A percentile compares a stretch with the other conserved stretches of the same genome.
phyloP scores from a whole-genome alignment of 2,329 filamentous ascomycete species.

The Leptographium flavum region DNA sequence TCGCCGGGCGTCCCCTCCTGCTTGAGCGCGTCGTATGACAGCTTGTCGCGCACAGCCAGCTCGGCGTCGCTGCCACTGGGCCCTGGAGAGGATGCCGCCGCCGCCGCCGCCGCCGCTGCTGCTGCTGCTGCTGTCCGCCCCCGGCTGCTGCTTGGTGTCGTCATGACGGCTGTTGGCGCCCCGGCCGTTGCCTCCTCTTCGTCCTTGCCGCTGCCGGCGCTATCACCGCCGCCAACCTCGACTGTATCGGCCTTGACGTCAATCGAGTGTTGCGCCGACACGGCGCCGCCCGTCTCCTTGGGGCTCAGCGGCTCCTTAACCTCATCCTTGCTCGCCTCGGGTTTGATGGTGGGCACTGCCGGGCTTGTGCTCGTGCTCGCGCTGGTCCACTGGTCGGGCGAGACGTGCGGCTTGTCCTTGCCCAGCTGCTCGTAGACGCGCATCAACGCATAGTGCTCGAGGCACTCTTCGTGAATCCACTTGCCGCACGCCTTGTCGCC shows the following conservation, averaged over 20 bases:
- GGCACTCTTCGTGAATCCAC: conserved; percentile 51
- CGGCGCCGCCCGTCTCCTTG: conserved; percentile 33
- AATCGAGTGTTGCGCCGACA: conserved; percentile 34
- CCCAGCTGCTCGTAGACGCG: conserved; percentile 36
- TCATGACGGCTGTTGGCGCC: too few relatives aligned
- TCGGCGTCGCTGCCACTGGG: not conserved
- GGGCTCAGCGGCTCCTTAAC: conserved; percentile 35
- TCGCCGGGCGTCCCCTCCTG: conserved; percentile 5
- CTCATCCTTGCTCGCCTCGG: conserved; percentile 14
- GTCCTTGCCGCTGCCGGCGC: too few relatives aligned
- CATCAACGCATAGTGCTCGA: conserved; percentile 39
- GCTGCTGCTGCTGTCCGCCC: conserved; percentile 8
- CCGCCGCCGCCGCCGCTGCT: not conserved
- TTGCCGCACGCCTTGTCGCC: conserved; percentile 36
- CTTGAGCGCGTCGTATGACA: not conserved
- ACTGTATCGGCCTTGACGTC: conserved; percentile 34
- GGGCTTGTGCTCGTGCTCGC: too few relatives aligned
- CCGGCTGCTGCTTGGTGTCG: conserved; percentile 20
- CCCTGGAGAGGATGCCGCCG: too few relatives aligned
- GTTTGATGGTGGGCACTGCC: conserved; percentile 21
- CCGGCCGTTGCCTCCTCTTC: conserved; percentile 23
- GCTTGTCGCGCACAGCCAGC: not conserved
- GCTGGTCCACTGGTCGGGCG: conserved; percentile 10
- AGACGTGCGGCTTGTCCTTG: conserved; percentile 32
- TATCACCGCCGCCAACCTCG: conserved; percentile 13